Percentiles rank a stretch among this genome's conserved stretches.
Evolutionary conservation across 2,329 filamentous ascomycete genomes (phyloP).

Genomic region (Talaromyces sp.): DNA sequence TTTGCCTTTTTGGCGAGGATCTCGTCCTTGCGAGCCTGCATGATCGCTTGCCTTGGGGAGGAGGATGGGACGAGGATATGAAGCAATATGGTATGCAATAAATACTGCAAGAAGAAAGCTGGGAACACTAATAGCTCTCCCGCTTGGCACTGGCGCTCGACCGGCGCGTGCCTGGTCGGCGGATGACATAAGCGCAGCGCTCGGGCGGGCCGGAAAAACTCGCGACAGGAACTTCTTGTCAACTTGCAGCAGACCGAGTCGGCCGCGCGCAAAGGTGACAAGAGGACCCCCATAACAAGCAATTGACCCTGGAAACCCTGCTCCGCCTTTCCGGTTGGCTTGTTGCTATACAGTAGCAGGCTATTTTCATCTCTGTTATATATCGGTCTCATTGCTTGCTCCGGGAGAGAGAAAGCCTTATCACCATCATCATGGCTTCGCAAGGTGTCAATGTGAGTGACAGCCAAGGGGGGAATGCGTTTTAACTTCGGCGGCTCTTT

Average conservation of each 20-base stretch:
- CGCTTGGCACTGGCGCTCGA: conserved; percentile 6
- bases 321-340: conserved; percentile 18
- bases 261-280: conserved; percentile 8
- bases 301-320: conserved; percentile 33
- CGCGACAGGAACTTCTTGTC: conserved; percentile 35
- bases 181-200: conserved; percentile 35
- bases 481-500: background rate
- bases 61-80: background rate
- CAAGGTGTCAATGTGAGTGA: conserved; percentile 62
- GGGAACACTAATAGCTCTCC: conserved; percentile 18
- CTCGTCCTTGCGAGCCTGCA: conserved; percentile 81
- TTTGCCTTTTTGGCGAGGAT: conserved; percentile 95
- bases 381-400: conserved; percentile 30
- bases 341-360: conserved; percentile 23
- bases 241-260: conserved; percentile 19
- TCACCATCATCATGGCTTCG: conserved; percentile 49
- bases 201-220: conserved; percentile 36
- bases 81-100: background rate
- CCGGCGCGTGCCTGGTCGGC: background rate
- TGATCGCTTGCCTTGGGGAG: conserved; percentile 12
- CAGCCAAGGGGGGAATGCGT: background rate
- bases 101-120: background rate
- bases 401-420: conserved; percentile 37
- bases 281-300: conserved; percentile 16
- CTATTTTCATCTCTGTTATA: conserved; percentile 28